Evolutionary conservation across 495 filamentous ascomycete genomes (phyloP).

Genomic region (Glonium stellatum): DNA sequence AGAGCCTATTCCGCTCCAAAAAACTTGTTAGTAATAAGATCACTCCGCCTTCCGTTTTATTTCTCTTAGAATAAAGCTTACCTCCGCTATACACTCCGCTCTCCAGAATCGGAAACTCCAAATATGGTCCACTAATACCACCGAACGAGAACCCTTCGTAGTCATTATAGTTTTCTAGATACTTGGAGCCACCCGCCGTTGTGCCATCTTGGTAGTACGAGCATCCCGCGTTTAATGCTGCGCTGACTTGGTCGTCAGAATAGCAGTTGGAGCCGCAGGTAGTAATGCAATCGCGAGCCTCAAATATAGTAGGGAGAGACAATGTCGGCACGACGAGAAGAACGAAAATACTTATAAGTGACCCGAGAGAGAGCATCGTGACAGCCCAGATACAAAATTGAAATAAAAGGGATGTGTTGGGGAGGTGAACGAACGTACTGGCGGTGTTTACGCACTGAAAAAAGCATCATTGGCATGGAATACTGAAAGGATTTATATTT

Average conservation of each 20-base stretch:
- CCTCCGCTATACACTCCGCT: conserved; percentile 49
- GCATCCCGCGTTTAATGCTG: conserved; percentile 47
- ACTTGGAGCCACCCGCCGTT: conserved; percentile 45
- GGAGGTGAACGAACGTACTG: no score
- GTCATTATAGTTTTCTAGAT: conserved; percentile 69
- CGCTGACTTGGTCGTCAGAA: conserved; percentile 35
- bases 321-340: not conserved
- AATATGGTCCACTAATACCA: conserved; percentile 50
- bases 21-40: not conserved
- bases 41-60: not conserved
- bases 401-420: no score
- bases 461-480: no score
- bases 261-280: conserved; percentile 23
- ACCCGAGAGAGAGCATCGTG: no score
- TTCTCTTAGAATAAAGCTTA: conserved; percentile 5
- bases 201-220: conserved; percentile 41
- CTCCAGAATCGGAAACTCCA: conserved; percentile 64
- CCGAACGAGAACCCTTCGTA: conserved; percentile 64
- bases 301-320: not conserved
- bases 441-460: no score
- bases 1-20: conserved; percentile 36
- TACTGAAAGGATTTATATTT: no score
- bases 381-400: no score
- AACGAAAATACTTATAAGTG: not conserved
- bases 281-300: conserved; percentile 3